These are phyloP conservation scores for Pseudogymnoascus sp. DNA, from an alignment of 2,329 filamentous ascomycete genomes.

Conservation along the genomic window DNA sequence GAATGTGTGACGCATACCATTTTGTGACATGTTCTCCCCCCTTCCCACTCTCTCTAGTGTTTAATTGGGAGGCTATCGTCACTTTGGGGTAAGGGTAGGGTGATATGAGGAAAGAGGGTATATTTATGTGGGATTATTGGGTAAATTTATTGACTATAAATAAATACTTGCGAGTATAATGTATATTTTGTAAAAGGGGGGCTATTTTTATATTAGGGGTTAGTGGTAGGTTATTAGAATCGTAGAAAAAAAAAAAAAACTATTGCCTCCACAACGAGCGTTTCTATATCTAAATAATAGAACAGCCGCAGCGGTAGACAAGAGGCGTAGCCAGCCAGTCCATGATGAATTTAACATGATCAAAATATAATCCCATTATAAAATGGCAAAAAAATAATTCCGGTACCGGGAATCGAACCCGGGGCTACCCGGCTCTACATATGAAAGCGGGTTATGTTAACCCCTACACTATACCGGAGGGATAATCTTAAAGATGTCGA, in stretches of 20 bases:
- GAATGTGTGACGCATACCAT: background rate
- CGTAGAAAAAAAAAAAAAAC: background rate
- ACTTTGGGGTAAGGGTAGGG: background rate
- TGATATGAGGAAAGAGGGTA: background rate
- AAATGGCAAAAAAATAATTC: conserved; percentile 10
- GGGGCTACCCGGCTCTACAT: conserved; percentile 12
- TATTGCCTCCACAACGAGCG: background rate
- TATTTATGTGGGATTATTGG: background rate
- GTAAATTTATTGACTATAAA: background rate
- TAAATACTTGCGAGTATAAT: background rate
- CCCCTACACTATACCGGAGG: conserved; percentile 14
- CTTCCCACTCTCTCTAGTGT: background rate
- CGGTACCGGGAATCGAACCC: conserved; percentile 15
- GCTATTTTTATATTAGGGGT: background rate
- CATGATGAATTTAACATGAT: background rate
- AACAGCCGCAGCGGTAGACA: background rate
- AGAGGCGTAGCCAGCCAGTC: background rate
- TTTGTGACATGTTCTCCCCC: background rate
- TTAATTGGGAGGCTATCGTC: background rate
- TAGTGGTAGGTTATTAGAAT: background rate
- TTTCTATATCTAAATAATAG: background rate
- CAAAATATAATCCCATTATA: background rate
- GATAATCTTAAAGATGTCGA: background rate
- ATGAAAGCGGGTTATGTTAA: conserved; percentile 15
- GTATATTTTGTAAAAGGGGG: background rate